These are phyloP conservation scores for Heritiera fomes DNA, from an alignment of 345 rosid species.

Conservation along the genomic window DNA sequence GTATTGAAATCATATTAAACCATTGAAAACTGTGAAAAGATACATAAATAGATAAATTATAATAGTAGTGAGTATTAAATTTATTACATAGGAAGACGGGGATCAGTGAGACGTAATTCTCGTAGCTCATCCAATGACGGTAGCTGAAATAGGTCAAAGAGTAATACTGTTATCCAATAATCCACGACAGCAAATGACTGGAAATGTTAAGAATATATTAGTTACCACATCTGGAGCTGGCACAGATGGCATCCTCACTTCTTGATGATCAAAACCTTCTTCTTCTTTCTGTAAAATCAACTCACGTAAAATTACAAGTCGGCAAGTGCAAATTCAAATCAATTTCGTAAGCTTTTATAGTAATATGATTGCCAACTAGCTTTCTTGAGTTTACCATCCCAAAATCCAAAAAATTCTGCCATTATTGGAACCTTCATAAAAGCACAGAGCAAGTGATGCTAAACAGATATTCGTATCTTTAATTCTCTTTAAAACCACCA, in stretches of 20 bases:
- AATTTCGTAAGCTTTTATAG: not conserved
- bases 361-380: not conserved
- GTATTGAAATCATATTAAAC: not conserved
- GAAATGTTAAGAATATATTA: conserved; percentile 16
- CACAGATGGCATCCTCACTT: conserved; percentile 61
- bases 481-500: not conserved
- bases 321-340: not conserved
- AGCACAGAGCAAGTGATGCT: not conserved
- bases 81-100: conserved; percentile 77
- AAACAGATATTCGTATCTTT: not conserved
- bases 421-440: not conserved
- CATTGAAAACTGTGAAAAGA: not conserved
- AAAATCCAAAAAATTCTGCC: not conserved
- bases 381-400: not conserved
- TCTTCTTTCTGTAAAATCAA: conserved; percentile 60
- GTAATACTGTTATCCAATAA: conserved; percentile 17
- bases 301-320: not conserved
- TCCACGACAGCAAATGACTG: conserved; percentile 18
- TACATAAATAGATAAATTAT: not conserved
- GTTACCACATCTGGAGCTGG: conserved; percentile 81
- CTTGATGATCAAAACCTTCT: conserved; percentile 80
- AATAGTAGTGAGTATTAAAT: not conserved
- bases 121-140: conserved; percentile 79
- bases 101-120: conserved; percentile 81
- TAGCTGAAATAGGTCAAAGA: conserved; percentile 60